Percentiles rank a stretch among this genome's conserved stretches.
Conservation (phyloP, 2,329 filamentous ascomycete species). For the Nannizziopsis barbatae region DNA sequence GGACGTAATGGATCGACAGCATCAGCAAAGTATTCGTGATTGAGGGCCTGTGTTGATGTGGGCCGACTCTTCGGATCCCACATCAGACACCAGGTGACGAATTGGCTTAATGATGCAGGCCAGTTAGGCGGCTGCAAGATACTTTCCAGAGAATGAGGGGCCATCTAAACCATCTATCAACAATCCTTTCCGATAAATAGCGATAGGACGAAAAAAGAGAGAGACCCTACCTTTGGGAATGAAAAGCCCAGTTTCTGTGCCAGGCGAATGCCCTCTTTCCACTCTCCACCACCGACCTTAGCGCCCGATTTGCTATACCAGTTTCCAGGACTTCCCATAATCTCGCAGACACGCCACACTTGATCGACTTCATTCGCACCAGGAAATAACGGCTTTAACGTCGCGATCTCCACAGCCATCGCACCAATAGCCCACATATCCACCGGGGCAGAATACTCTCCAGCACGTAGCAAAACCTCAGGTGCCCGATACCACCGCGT, state of each 20-base stretch:
- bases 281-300: conserved; percentile 87
- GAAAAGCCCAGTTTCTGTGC: conserved; percentile 96
- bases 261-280: conserved; percentile 85
- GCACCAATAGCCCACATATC: conserved; percentile 98
- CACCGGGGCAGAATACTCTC: conserved; percentile 93
- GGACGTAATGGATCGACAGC: conserved; percentile 83
- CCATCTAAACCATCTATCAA: conserved; percentile 53
- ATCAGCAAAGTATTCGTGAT: conserved; percentile 88
- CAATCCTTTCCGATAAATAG: background rate
- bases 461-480: conserved; percentile 83
- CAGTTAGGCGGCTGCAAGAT: conserved; percentile 84
- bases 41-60: conserved; percentile 84
- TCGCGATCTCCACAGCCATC: conserved; percentile 97
- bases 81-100: conserved; percentile 97
- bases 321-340: conserved; percentile 96
- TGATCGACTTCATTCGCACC: conserved; percentile 98
- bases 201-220: background rate
- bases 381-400: conserved; percentile 89
- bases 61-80: conserved; percentile 92
- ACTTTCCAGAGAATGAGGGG: conserved; percentile 89
- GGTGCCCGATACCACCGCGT: conserved; percentile 92
- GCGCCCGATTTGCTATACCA: conserved; percentile 84
- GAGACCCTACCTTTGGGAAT: conserved; percentile 60
- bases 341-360: conserved; percentile 96
- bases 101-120: conserved; percentile 76